Conservation (phyloP, 768 basidiomycete species). For the Tricholoma flavovirens region DNA sequence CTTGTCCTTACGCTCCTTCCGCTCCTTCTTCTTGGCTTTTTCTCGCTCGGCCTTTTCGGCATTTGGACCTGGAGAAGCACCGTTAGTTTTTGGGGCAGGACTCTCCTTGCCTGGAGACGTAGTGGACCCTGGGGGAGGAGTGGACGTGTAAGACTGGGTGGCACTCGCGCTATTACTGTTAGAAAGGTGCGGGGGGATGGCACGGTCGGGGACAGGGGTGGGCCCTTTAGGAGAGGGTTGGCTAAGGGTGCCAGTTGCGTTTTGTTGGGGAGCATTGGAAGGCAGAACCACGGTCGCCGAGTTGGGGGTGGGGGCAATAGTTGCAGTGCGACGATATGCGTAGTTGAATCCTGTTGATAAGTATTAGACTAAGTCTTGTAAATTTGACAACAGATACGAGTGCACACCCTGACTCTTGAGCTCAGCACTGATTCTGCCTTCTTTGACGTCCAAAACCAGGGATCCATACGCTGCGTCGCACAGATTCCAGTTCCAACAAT, state of each 20-base stretch:
- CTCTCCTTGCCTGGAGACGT: conserved; percentile 29
- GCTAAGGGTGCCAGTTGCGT: conserved; percentile 15
- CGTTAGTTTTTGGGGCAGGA: conserved; percentile 36
- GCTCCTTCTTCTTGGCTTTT: conserved; percentile 54
- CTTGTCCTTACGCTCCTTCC: conserved; percentile 57
- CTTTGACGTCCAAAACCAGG: conserved; percentile 82
- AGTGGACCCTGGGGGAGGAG: conserved; percentile 29
- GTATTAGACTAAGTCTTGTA: not conserved
- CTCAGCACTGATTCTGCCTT: conserved; percentile 89
- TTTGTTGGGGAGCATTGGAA: conserved; percentile 7
- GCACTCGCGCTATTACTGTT: conserved; percentile 29
- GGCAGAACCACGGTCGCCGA: conserved; percentile 50
- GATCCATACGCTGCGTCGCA: conserved; percentile 94
- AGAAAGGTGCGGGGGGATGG: conserved; percentile 24
- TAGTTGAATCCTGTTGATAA: conserved; percentile 81
- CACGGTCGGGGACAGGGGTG: conserved; percentile 27
- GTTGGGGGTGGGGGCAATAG: conserved; percentile 53
- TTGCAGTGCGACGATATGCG: conserved; percentile 77
- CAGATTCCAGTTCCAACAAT: conserved; percentile 98
- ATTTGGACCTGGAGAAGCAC: conserved; percentile 15
- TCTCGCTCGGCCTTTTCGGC: conserved; percentile 52
- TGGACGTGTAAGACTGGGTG: conserved; percentile 28
- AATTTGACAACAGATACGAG: conserved; percentile 2
- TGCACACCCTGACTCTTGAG: conserved; percentile 82
- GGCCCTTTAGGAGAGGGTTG: conserved; percentile 32